Percentiles rank a stretch among this genome's conserved stretches.
phyloP scores from a whole-genome alignment of 192 early-diverging fungal genomes.

The Gigaspora rosea region DNA sequence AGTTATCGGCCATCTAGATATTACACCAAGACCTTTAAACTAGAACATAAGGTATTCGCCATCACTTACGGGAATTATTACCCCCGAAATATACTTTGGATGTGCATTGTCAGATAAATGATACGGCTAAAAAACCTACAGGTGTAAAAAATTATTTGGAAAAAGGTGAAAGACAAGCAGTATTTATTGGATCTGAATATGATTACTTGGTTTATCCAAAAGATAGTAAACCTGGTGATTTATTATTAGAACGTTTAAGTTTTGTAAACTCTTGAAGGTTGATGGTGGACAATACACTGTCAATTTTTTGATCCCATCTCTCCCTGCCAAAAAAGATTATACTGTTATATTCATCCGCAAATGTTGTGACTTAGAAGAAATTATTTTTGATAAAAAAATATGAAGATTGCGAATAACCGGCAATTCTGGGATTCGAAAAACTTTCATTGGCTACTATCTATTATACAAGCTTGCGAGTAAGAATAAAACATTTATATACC shows the following conservation, averaged over 20 bases:
- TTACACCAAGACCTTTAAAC: slow-evolving; percentile 71
- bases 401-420: no score
- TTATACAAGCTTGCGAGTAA: no score
- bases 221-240: slow-evolving; percentile 77
- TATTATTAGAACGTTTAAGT: slow-evolving; percentile 69
- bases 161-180: slow-evolving; percentile 51
- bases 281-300: slow-evolving; percentile 51
- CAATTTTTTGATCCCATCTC: slow-evolving; percentile 54
- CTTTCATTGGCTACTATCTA: no score
- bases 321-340: slow-evolving; percentile 53
- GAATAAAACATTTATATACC: no score
- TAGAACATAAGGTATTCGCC: slow-evolving; percentile 76
- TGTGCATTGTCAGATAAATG: slow-evolving; percentile 54
- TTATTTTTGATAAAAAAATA: no score
- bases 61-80: slow-evolving; percentile 69
- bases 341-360: no score
- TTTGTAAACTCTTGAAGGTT: slow-evolving; percentile 50
- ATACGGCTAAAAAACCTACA: slow-evolving; percentile 46
- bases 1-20: slow-evolving; percentile 66
- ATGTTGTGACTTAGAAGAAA: no score
- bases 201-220: slow-evolving; percentile 59
- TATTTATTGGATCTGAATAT: slow-evolving; percentile 58
- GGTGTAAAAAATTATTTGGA: slow-evolving; percentile 52
- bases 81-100: no score
- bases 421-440: no score